Evolutionary conservation across 345 rosid genomes (phyloP).

Genomic region (Draba incana): DNA sequence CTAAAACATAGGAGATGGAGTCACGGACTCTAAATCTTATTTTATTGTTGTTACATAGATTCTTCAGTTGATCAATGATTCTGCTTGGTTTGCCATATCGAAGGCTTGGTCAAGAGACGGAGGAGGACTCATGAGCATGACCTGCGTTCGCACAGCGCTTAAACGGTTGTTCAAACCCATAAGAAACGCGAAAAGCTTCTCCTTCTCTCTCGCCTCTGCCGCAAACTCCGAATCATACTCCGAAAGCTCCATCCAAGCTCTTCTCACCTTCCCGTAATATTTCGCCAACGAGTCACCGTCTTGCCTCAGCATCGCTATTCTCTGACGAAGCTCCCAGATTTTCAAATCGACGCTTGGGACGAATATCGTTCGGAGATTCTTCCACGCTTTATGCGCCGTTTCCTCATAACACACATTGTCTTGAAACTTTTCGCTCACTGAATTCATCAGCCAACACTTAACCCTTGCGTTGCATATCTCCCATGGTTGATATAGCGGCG

Average conservation of each 20-base stretch:
- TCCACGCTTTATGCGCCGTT: conserved; percentile 8
- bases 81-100: neutral
- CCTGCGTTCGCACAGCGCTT: neutral
- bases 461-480: neutral
- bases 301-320: conserved; percentile 15
- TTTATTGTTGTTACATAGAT: no score
- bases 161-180: conserved; percentile 1
- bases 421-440: neutral
- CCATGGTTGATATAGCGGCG: conserved; percentile 2
- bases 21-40: no score
- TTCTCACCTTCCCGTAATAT: neutral
- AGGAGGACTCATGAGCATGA: conserved; percentile 19
- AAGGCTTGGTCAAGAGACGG: conserved; percentile 18
- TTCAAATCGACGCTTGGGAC: neutral
- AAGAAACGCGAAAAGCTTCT: conserved; percentile 7
- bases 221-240: conserved; percentile 6
- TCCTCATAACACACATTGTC: neutral
- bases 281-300: neutral
- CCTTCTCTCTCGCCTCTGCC: conserved; percentile 29
- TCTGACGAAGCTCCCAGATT: conserved; percentile 19
- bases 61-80: neutral
- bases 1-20: no score
- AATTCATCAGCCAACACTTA: neutral
- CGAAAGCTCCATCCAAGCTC: conserved; percentile 14
- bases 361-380: neutral